A percentile compares a stretch with the other conserved stretches of the same genome.
These are phyloP conservation scores for Aspergillus nomiae DNA, from an alignment of 2,329 filamentous ascomycete genomes.

Conservation along the genomic window DNA sequence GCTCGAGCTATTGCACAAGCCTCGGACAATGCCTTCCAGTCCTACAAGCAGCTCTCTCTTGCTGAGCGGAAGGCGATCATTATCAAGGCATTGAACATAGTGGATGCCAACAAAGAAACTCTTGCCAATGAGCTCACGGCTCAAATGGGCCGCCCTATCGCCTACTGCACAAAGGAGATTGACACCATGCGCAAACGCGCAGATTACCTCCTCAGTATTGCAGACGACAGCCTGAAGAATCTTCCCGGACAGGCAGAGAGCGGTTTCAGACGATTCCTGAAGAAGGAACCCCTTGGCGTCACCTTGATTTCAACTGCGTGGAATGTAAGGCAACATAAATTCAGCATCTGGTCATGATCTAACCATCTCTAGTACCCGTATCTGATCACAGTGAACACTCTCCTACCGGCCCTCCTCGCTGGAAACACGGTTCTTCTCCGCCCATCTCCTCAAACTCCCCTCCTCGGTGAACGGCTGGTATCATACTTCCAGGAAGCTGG, in stretches of 20 bases:
- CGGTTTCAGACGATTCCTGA: slow-evolving; percentile 84
- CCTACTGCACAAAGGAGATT: slow-evolving; percentile 79
- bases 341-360: slow-evolving; percentile 1
- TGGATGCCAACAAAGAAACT: slow-evolving; percentile 71
- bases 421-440: slow-evolving; percentile 90
- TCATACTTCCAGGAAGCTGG: slow-evolving; percentile 77
- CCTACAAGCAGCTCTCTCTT: slow-evolving; percentile 71
- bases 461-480: slow-evolving; percentile 77
- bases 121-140: slow-evolving; percentile 79
- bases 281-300: slow-evolving; percentile 81
- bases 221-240: slow-evolving; percentile 73
- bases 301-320: slow-evolving; percentile 86
- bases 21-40: slow-evolving; percentile 32
- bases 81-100: slow-evolving; percentile 71
- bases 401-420: slow-evolving; percentile 82
- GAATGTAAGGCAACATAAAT: slow-evolving; percentile 67
- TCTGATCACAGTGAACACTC: slow-evolving; percentile 82
- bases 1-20: slow-evolving; percentile 24
- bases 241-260: slow-evolving; percentile 79
- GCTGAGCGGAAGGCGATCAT: slow-evolving; percentile 76
- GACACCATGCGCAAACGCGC: slow-evolving; percentile 78
- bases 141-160: slow-evolving; percentile 90
- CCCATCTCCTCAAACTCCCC: slow-evolving; percentile 88
- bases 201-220: slow-evolving; percentile 81
- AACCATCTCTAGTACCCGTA: slow-evolving; percentile 72